Evolutionary conservation across 441 rosid species (phyloP).

Genomic region (Jatropha podagrica): DNA sequence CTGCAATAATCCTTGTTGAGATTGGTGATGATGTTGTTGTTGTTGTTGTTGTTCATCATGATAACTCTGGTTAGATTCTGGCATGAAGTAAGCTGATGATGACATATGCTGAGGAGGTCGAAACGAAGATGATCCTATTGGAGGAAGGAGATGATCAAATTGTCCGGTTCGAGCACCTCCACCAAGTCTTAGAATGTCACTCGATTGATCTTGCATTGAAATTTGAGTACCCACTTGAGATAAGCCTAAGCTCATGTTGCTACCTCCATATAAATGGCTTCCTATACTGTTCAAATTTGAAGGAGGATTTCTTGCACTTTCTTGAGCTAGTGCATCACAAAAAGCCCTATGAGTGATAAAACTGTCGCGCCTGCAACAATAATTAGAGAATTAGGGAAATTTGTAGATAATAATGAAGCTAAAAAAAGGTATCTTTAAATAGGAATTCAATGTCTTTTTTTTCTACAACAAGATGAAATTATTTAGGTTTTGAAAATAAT

Average conservation of each 20-base stretch:
- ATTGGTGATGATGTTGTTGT: slow-evolving; percentile 44
- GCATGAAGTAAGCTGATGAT: slow-evolving; percentile 36
- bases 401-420: neutral
- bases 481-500: slow-evolving; percentile 28
- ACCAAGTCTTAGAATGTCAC: slow-evolving; percentile 40
- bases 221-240: slow-evolving; percentile 45
- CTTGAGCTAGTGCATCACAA: slow-evolving; percentile 83
- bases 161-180: slow-evolving; percentile 31
- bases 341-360: slow-evolving; percentile 90
- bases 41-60: slow-evolving; percentile 50
- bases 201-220: slow-evolving; percentile 38
- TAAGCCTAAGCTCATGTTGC: slow-evolving; percentile 38
- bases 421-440: slow-evolving; percentile 20
- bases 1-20: slow-evolving; percentile 35
- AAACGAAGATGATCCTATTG: slow-evolving; percentile 33
- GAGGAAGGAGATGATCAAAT: slow-evolving; percentile 47
- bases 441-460: slow-evolving; percentile 33
- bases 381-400: neutral
- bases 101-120: slow-evolving; percentile 35
- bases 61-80: slow-evolving; percentile 43
- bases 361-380: slow-evolving; percentile 74
- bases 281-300: slow-evolving; percentile 51
- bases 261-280: slow-evolving; percentile 43
- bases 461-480: slow-evolving; percentile 14
- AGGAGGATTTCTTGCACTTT: slow-evolving; percentile 60